These are phyloP conservation scores for Ogataea parapolymorpha DNA, from an alignment of 805 yeast species.

Conservation along the genomic window DNA sequence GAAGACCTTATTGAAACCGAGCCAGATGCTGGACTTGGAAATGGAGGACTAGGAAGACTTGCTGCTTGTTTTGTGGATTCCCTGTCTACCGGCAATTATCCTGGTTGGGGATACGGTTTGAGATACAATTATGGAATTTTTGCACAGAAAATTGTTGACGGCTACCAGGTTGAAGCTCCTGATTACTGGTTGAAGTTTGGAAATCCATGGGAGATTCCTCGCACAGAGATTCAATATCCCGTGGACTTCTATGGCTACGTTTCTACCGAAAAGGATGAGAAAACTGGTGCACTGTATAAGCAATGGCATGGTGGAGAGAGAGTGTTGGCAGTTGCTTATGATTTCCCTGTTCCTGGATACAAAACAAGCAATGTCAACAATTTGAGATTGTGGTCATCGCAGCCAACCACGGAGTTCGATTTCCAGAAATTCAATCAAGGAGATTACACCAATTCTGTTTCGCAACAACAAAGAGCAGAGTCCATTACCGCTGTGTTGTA, in stretches of 20 bases:
- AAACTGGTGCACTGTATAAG: slow-evolving; percentile 55
- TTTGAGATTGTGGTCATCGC: slow-evolving; percentile 84
- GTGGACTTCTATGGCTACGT: slow-evolving; percentile 87
- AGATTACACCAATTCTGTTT: slow-evolving; percentile 81
- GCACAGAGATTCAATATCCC: slow-evolving; percentile 84
- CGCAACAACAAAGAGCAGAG: slow-evolving; percentile 84
- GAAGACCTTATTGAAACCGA: slow-evolving; percentile 85
- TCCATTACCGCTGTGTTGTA: slow-evolving; percentile 88
- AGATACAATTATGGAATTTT: slow-evolving; percentile 93
- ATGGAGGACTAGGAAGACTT: slow-evolving; percentile 91
- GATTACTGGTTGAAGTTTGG: slow-evolving; percentile 89
- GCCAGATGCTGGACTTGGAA: slow-evolving; percentile 93
- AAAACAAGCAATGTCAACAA: slow-evolving; percentile 81
- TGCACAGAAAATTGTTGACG: slow-evolving; percentile 83
- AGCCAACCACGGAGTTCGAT: slow-evolving; percentile 88
- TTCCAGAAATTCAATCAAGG: slow-evolving; percentile 88
- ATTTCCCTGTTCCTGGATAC: slow-evolving; percentile 91
- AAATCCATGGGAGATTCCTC: slow-evolving; percentile 91
- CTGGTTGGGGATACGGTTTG: slow-evolving; percentile 96
- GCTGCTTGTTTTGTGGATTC: slow-evolving; percentile 95
- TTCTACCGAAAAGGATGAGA: slow-evolving; percentile 48
- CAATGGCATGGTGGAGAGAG: slow-evolving; percentile 88
- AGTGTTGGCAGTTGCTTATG: slow-evolving; percentile 85
- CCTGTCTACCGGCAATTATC: slow-evolving; percentile 76
- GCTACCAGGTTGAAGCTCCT: slow-evolving; percentile 91